These are phyloP conservation scores for Ogataea trehalophila DNA, from an alignment of 805 yeast genomes.

Conservation along the genomic window DNA sequence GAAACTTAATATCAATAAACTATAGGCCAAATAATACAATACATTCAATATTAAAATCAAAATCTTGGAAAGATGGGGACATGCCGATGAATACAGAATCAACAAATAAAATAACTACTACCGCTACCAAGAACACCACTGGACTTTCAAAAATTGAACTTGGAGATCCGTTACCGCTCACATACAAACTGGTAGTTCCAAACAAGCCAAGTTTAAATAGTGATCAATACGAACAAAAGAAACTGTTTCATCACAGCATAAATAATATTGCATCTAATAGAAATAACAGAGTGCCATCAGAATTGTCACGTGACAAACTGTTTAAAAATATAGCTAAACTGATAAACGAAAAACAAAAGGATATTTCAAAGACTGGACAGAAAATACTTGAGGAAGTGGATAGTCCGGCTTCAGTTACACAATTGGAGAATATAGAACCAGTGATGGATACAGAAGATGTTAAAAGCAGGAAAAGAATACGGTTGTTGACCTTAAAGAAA, in stretches of 20 bases:
- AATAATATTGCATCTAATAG: not conserved
- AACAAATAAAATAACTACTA: not conserved
- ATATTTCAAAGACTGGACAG: not conserved
- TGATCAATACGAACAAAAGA: not conserved
- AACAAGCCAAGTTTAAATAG: not conserved
- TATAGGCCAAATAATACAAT: too few species aligned
- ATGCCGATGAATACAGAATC: not conserved
- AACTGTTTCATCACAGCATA: not conserved
- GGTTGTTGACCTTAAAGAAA: not conserved
- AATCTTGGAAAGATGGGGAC: too few species aligned
- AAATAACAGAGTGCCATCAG: not conserved
- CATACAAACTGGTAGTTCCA: slow-evolving; percentile 6
- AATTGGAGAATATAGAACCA: not conserved
- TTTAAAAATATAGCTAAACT: not conserved
- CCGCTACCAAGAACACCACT: not conserved
- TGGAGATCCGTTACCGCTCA: slow-evolving; percentile 26
- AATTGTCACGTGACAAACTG: not conserved
- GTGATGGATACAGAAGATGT: not conserved
- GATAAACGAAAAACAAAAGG: not conserved
- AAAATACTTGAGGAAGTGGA: too few species aligned
- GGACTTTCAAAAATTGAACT: slow-evolving; percentile 8
- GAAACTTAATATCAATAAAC: too few species aligned
- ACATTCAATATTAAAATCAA: too few species aligned
- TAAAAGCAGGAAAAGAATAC: not conserved
- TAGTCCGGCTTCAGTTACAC: too few species aligned